These are phyloP conservation scores for Heliocybe sulcata DNA, from an alignment of 1,284 basidiomycete genomes.

Conservation along the genomic window DNA sequence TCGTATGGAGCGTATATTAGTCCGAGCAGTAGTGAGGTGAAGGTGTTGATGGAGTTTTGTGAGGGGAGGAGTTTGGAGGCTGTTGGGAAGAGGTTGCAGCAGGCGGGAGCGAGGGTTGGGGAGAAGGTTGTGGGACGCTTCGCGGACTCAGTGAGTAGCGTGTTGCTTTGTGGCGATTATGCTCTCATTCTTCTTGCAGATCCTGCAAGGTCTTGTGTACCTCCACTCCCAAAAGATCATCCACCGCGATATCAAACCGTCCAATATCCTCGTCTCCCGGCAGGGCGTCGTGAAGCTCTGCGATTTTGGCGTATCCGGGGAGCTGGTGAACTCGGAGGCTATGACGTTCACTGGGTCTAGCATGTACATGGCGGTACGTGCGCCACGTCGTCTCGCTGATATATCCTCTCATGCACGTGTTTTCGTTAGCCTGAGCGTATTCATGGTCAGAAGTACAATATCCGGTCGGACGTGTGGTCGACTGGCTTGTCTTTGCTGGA, in stretches of 20 bases:
- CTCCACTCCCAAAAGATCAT: constrained; percentile 89
- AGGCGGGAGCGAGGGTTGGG: constrained; percentile 74
- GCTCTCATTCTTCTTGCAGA: constrained; percentile 31
- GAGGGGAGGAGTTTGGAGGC: constrained; percentile 88
- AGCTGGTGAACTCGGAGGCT: constrained; percentile 85
- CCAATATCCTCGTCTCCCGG: constrained; percentile 86
- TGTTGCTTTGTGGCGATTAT: not conserved
- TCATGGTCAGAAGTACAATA: constrained; percentile 83
- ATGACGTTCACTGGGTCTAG: constrained; percentile 96
- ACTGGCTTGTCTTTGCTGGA: constrained; percentile 91
- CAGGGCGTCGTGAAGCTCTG: constrained; percentile 87
- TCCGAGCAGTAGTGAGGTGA: constrained; percentile 87
- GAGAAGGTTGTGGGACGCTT: constrained; percentile 91
- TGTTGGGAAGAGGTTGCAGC: constrained; percentile 81
- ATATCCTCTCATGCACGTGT: constrained; percentile 9
- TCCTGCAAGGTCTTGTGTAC: constrained; percentile 88
- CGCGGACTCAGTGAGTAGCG: constrained; percentile 71
- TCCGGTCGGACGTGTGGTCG: constrained; percentile 98
- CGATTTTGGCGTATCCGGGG: constrained; percentile 97
- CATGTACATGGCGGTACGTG: constrained; percentile 93
- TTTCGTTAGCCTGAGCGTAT: constrained; percentile 82
- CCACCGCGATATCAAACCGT: constrained; percentile 97
- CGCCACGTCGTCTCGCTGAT: not conserved
- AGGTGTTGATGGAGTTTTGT: constrained; percentile 93
- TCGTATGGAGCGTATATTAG: constrained; percentile 96